Percentiles rank a stretch among this genome's conserved stretches.
phyloP scores from a whole-genome alignment of 2,329 filamentous ascomycete genomes.

The Alternaria longipes region DNA sequence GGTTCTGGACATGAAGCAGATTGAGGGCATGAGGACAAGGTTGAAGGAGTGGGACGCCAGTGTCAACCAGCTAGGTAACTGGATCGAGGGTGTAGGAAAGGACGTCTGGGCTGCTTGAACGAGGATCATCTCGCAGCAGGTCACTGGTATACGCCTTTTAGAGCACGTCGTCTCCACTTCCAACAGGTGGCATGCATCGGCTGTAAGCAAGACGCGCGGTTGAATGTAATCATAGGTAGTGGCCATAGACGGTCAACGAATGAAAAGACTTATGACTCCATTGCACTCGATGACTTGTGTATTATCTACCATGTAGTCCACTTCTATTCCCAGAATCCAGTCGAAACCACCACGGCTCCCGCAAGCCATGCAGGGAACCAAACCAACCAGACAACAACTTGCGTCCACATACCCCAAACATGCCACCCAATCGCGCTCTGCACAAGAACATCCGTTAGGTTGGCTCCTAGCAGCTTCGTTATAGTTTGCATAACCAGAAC shows the following conservation, averaged over 20 bases:
- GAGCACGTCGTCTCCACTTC: slow-evolving; percentile 8
- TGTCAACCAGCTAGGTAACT: slow-evolving; percentile 94
- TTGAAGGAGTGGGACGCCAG: slow-evolving; percentile 95
- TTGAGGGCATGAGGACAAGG: slow-evolving; percentile 87
- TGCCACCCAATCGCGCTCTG: slow-evolving; percentile 88
- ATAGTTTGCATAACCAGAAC: slow-evolving; percentile 43
- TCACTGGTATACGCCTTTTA: neutral
- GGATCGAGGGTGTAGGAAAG: slow-evolving; percentile 93
- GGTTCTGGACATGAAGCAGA: slow-evolving; percentile 94
- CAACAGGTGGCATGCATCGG: slow-evolving; percentile 7
- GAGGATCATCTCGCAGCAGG: neutral
- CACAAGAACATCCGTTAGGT: slow-evolving; percentile 66
- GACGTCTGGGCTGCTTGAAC: slow-evolving; percentile 86
- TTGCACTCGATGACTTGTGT: neutral
- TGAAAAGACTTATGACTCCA: slow-evolving; percentile 23
- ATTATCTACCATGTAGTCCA: neutral
- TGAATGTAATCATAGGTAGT: slow-evolving; percentile 33
- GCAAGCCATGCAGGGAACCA: slow-evolving; percentile 95
- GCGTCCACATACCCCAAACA: slow-evolving; percentile 88
- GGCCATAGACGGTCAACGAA: slow-evolving; percentile 21
- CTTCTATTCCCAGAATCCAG: slow-evolving; percentile 28
- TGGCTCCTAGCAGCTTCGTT: slow-evolving; percentile 37
- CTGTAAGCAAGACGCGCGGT: slow-evolving; percentile 14
- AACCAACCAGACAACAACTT: slow-evolving; percentile 89
- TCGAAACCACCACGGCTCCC: slow-evolving; percentile 52